phyloP scores from a whole-genome alignment of 2,329 filamentous ascomycete genomes.

The Aureobasidium leucospermi region DNA sequence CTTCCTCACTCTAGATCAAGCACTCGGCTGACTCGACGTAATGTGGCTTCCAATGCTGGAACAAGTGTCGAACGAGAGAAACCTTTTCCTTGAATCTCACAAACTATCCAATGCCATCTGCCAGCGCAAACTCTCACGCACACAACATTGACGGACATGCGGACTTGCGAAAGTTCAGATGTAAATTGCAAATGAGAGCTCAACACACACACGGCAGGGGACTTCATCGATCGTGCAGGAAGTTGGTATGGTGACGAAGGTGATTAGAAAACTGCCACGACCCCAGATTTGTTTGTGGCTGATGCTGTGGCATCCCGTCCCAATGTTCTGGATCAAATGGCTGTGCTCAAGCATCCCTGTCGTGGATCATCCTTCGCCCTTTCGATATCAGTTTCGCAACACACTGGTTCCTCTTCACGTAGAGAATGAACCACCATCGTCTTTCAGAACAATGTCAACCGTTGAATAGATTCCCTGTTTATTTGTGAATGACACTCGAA shows the following conservation, averaged over 20 bases:
- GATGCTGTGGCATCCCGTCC: background rate
- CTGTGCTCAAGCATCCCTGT: slow-evolving; percentile 2
- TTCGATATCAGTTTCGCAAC: background rate
- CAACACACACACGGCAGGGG: background rate
- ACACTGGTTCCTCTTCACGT: no score
- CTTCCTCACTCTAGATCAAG: no score
- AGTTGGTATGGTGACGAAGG: background rate
- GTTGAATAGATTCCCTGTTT: background rate
- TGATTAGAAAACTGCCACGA: background rate
- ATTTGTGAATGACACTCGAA: background rate
- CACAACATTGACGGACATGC: background rate
- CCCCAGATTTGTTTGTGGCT: slow-evolving; percentile 5
- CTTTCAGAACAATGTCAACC: background rate
- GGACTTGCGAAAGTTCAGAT: background rate
- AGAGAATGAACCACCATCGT: background rate
- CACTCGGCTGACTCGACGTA: background rate
- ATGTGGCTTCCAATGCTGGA: background rate
- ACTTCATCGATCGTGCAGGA: background rate
- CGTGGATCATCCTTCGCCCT: background rate
- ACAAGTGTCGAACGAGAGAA: background rate
- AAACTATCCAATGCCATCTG: background rate
- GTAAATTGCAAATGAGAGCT: background rate
- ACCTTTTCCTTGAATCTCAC: background rate
- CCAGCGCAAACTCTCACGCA: background rate
- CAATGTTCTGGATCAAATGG: background rate